Evolutionary conservation across 2,329 filamentous ascomycete species (phyloP).

Genomic region (Magnaporthales sp.): DNA sequence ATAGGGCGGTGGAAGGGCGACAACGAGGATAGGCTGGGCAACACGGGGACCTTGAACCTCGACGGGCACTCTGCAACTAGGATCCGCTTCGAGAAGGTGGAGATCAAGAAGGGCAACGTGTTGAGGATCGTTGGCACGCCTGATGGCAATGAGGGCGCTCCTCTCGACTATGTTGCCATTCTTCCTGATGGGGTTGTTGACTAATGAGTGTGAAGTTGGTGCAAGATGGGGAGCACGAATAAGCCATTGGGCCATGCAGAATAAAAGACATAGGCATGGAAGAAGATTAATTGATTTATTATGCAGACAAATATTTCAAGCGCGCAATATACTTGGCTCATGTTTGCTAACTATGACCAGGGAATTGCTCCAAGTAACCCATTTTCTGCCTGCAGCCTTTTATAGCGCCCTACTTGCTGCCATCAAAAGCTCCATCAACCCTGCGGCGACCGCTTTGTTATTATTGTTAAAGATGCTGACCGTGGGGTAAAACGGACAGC

Average conservation of each 20-base stretch:
- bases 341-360: neutral
- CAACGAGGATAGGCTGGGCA: constrained; percentile 48
- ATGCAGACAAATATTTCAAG: neutral
- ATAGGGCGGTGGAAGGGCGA: constrained; percentile 53
- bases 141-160: constrained; percentile 53
- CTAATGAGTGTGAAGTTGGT: neutral
- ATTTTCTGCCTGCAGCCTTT: neutral
- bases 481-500: constrained; percentile 37
- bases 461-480: constrained; percentile 30
- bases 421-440: constrained; percentile 36
- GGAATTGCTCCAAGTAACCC: neutral
- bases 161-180: constrained; percentile 58
- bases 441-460: constrained; percentile 33
- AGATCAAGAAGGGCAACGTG: constrained; percentile 39
- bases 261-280: neutral
- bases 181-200: constrained; percentile 37
- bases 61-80: constrained; percentile 59
- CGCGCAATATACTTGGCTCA: neutral
- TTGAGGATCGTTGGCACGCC: constrained; percentile 48
- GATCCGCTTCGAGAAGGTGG: constrained; percentile 45
- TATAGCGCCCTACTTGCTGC: neutral
- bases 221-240: neutral
- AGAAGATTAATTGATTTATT: neutral
- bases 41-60: constrained; percentile 47
- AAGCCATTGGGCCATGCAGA: no score